Evolutionary conservation across 768 basidiomycete genomes (phyloP).

Genomic region (Roridomyces roridus): DNA sequence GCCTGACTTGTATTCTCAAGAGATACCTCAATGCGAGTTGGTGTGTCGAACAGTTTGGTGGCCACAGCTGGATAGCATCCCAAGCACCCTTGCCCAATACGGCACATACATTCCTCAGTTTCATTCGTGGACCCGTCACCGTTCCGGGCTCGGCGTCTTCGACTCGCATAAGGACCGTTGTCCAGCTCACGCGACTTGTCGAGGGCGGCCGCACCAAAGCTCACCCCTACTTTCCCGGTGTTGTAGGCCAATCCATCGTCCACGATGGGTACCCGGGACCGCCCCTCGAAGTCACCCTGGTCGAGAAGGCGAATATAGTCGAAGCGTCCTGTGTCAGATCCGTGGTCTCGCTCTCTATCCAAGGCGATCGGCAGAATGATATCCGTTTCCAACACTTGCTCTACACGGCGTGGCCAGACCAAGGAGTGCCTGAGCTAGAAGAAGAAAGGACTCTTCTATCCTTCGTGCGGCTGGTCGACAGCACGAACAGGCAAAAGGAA

Average conservation of each 20-base stretch:
- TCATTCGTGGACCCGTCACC: conserved; percentile 58
- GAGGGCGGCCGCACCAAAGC: conserved; percentile 79
- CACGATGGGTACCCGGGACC: conserved; percentile 44
- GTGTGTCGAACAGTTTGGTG: conserved; percentile 77
- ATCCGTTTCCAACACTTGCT: conserved; percentile 73
- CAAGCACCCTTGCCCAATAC: conserved; percentile 81
- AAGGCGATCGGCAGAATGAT: conserved; percentile 32
- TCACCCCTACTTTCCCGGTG: conserved; percentile 74
- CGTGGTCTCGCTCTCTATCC: conserved; percentile 58
- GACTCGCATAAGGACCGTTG: conserved; percentile 71
- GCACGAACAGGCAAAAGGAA: conserved; percentile 54
- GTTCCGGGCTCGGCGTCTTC: conserved; percentile 35
- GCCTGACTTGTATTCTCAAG: conserved; percentile 12
- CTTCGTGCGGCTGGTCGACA: conserved; percentile 71
- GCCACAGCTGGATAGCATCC: conserved; percentile 84
- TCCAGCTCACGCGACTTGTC: conserved; percentile 79
- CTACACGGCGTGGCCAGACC: conserved; percentile 84
- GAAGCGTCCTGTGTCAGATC: conserved; percentile 69
- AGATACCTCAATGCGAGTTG: conserved; percentile 87
- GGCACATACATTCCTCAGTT: conserved; percentile 76
- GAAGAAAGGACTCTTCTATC: conserved; percentile 64
- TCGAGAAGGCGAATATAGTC: conserved; percentile 48
- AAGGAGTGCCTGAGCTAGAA: conserved; percentile 73
- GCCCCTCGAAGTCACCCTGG: conserved; percentile 64
- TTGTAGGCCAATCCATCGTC: conserved; percentile 57